Base-by-base conservation (phyloP, 2,329 filamentous ascomycete genomes). In the Trichothecium sympodiale region DNA sequence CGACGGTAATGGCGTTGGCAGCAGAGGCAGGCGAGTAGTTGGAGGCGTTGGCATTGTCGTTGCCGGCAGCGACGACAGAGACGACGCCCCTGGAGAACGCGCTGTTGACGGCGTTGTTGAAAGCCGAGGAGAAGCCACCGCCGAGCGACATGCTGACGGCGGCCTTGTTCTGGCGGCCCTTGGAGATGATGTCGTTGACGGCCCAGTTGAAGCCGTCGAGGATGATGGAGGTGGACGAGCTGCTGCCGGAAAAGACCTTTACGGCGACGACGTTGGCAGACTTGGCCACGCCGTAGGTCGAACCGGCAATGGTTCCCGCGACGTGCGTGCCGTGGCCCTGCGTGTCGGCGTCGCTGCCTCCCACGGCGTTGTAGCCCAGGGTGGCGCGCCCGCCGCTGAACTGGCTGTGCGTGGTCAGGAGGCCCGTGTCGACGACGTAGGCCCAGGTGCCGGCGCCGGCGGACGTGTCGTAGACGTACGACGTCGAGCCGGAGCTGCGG, bases 141-240 rank as follows among this genome's bases (percentile, higher is more conserved):
- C 12, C 69, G 4, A 77, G 62, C n/a, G 67, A 73, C 65, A 76
- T 64, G 57, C 64, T 71, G 44, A 72, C 60, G 29, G 71, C 68
- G 14, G 67, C 53, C 17, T 56, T 56, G 29, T 34, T 48, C 34
- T 53, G 48, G 35, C 64, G 62, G 38, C 51, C 46, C 40, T 61
- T 59, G 35, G 50, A 48, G 37, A 55, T 46, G 42, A 64, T 64
- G 51, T 70, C 61, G 43, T 61, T 57, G 32, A 58, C 60, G 18
- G 65, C 65, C 53, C 54, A 65, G 47, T 62, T 56, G 43, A 51
- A 59, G 33, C 59, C 59, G 17, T 47, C 42, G 12, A 57, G 47
- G 30, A 56, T 52, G 39, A 50, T 50, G 16, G 55, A 49, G 13
- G 49, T 55, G 33, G 48, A 39, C 17, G 52, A 47, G 33, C 58